Conservation (phyloP, 2,329 filamentous ascomycete genomes). For the Cryoendolithus antarcticus region DNA sequence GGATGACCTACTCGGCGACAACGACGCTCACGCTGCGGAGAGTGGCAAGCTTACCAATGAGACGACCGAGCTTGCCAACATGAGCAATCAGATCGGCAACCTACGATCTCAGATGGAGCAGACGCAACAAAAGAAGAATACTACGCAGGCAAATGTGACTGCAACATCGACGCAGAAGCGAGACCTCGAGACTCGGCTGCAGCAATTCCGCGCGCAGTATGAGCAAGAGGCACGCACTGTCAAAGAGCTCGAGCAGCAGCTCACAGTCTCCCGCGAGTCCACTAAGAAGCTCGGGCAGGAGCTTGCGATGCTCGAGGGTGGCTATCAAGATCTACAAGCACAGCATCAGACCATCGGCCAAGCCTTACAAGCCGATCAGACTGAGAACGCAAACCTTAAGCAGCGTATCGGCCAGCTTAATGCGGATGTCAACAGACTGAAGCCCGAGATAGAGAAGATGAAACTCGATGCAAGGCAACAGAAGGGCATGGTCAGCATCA, state of each 20-base stretch:
- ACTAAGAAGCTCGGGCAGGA: conserved; percentile 77
- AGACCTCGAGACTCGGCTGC: conserved; percentile 79
- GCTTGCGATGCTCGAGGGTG: conserved; percentile 68
- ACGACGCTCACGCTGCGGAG: conserved; percentile 59
- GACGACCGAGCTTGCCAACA: conserved; percentile 82
- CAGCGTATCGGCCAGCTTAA: conserved; percentile 79
- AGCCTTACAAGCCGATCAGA: conserved; percentile 72
- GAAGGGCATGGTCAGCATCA: conserved; percentile 92
- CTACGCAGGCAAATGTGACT: conserved; percentile 68
- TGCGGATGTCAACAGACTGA: conserved; percentile 67
- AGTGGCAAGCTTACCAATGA: conserved; percentile 81
- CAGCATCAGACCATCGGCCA: conserved; percentile 68
- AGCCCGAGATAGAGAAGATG: conserved; percentile 85
- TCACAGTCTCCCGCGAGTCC: conserved; percentile 62
- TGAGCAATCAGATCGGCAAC: conserved; percentile 89
- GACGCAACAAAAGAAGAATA: conserved; percentile 67
- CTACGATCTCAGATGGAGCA: conserved; percentile 90
- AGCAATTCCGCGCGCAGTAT: conserved; percentile 76
- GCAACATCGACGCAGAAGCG: conserved; percentile 78
- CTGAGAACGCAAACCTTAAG: conserved; percentile 75
- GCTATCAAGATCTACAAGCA: conserved; percentile 65
- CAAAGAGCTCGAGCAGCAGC: conserved; percentile 70
- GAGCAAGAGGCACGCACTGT: conserved; percentile 88
- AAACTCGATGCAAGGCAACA: conserved; percentile 87
- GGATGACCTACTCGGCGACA: conserved; percentile 84